Conservation (phyloP, 1,139 yeast species). For the Geotrichum reessii region DNA sequence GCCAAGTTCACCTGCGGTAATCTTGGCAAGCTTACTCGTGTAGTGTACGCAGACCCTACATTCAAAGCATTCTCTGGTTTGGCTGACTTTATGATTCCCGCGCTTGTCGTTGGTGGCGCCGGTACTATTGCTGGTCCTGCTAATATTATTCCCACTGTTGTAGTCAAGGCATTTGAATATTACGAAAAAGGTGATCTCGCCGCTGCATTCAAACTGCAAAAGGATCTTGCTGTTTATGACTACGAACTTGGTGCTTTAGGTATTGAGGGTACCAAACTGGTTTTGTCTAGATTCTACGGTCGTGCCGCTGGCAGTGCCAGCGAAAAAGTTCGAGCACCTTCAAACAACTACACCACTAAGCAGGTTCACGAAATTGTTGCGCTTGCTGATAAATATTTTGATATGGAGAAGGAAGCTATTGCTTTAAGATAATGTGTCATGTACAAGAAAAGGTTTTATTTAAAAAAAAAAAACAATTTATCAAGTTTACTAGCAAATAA, state of each 20-base stretch:
- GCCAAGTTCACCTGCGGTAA: slow-evolving; percentile 43
- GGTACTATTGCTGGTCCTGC: slow-evolving; percentile 46
- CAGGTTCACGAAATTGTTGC: neutral
- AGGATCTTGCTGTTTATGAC: slow-evolving; percentile 3
- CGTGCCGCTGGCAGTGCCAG: neutral
- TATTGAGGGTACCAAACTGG: slow-evolving; percentile 10
- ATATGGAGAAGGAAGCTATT: neutral
- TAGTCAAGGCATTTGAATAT: slow-evolving; percentile 27
- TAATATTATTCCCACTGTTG: slow-evolving; percentile 40
- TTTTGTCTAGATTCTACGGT: neutral
- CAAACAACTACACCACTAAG: neutral
- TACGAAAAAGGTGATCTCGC: slow-evolving; percentile 4
- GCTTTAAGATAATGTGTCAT: neutral
- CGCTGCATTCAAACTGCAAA: slow-evolving; percentile 7
- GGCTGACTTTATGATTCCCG: slow-evolving; percentile 43
- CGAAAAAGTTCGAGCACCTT: neutral
- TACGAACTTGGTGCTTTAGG: slow-evolving; percentile 9
- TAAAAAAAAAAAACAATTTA: neutral
- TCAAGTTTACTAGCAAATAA: neutral
- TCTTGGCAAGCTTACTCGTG: slow-evolving; percentile 37
- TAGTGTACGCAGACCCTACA: slow-evolving; percentile 32
- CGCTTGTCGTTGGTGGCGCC: slow-evolving; percentile 39
- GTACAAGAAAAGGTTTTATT: neutral
- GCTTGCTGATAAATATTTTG: neutral
- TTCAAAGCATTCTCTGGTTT: slow-evolving; percentile 42